Evolutionary conservation across 2,329 filamentous ascomycete genomes (phyloP).

Genomic region (Dactylonectria macrodidyma): DNA sequence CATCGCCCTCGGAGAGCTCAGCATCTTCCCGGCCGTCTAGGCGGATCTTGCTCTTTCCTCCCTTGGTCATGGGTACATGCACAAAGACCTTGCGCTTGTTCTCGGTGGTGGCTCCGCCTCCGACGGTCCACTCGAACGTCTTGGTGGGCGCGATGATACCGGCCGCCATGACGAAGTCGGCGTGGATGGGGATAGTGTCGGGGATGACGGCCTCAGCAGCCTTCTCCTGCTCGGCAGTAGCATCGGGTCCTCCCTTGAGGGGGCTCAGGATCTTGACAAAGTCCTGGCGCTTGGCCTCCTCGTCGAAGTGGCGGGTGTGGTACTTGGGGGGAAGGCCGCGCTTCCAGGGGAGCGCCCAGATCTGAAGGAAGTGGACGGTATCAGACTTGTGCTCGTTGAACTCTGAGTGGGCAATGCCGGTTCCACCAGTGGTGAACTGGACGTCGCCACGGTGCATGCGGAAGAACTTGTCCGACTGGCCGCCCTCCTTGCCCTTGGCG

Average conservation of each 20-base stretch:
- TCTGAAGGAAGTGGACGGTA: constrained; percentile 88
- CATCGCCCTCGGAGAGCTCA: constrained; percentile 81
- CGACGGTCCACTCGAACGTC: constrained; percentile 81
- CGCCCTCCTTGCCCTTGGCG: constrained; percentile 75
- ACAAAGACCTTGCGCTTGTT: constrained; percentile 82
- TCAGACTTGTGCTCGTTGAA: constrained; percentile 81
- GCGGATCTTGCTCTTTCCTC: constrained; percentile 80
- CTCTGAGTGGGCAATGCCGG: constrained; percentile 84
- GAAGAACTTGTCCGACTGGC: constrained; percentile 74
- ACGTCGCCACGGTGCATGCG: constrained; percentile 85
- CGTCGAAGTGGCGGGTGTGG: constrained; percentile 80
- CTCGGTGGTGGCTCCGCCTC: constrained; percentile 67
- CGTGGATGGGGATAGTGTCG: constrained; percentile 85
- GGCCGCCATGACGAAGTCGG: constrained; percentile 87
- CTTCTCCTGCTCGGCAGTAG: constrained; percentile 74
- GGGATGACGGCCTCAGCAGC: constrained; percentile 73
- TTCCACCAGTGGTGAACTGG: constrained; percentile 92
- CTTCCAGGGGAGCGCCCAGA: constrained; percentile 88
- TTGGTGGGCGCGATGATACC: constrained; percentile 77
- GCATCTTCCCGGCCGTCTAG: constrained; percentile 77
- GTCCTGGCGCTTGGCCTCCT: constrained; percentile 78
- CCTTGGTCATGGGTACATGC: constrained; percentile 86
- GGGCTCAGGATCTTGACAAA: constrained; percentile 85
- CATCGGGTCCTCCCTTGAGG: constrained; percentile 76
- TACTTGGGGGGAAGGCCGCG: constrained; percentile 81